phyloP scores from a whole-genome alignment of 306 rosid species.

The Datisca glomerata region DNA sequence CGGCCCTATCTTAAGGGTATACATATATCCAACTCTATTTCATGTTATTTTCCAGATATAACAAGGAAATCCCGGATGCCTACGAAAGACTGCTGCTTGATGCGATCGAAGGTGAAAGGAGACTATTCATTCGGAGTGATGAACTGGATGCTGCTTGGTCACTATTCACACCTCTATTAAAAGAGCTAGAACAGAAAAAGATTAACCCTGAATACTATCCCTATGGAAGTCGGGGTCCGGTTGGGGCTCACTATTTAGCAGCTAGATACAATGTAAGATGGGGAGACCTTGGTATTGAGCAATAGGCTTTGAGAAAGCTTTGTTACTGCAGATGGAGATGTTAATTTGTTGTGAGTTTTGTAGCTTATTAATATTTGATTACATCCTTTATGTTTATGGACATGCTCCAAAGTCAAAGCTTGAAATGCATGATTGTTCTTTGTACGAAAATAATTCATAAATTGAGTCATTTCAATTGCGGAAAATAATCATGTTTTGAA shows the following conservation, averaged over 20 bases:
- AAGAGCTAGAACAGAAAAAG: conserved; percentile 65
- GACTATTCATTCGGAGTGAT: conserved; percentile 84
- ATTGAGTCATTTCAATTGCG: too few relatives aligned
- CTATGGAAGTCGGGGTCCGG: conserved; percentile 84
- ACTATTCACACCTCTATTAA: conserved; percentile 66
- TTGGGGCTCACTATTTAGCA: conserved; percentile 84
- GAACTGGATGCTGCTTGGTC: conserved; percentile 87
- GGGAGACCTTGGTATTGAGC: conserved; percentile 65
- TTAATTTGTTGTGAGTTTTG: too few relatives aligned
- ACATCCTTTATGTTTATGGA: too few relatives aligned
- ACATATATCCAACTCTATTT: too few relatives aligned
- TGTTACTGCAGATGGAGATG: too few relatives aligned
- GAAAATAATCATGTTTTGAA: too few relatives aligned
- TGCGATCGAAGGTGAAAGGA: conserved; percentile 85
- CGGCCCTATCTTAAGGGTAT: too few relatives aligned
- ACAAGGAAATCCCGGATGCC: conserved; percentile 90
- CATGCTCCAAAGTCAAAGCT: too few relatives aligned
- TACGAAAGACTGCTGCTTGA: conserved; percentile 86
- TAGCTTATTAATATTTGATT: too few relatives aligned
- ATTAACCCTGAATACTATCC: conserved; percentile 80
- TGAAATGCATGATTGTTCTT: too few relatives aligned
- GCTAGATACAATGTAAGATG: conserved; percentile 69
- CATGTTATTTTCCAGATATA: conserved; percentile 54
- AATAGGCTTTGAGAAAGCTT: conserved; percentile 5
- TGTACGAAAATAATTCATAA: too few relatives aligned